Conservation (phyloP, 441 rosid species). For the Pelargonium cotyledonis region DNA sequence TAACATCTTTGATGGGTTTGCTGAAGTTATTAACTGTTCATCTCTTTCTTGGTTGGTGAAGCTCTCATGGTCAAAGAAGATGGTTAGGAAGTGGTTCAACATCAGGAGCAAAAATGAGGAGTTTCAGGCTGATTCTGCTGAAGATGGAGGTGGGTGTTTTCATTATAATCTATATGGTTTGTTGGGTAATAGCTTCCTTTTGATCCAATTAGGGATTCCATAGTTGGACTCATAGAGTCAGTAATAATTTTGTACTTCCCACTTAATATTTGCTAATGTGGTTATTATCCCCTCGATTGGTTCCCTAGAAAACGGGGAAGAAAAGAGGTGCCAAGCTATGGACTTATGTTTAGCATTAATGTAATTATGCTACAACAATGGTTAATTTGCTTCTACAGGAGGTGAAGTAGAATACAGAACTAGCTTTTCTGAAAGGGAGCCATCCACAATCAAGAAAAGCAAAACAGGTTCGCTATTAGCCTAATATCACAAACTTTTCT, state of each 20-base stretch:
- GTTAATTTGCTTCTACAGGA: conserved; percentile 41
- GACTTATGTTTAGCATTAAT: not conserved
- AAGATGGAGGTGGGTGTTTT: conserved; percentile 42
- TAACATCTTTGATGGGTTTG: not conserved
- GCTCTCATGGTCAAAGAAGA: conserved; percentile 93
- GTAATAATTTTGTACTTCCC: not conserved
- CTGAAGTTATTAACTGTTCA: not conserved
- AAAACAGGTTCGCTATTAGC: conserved; percentile 62
- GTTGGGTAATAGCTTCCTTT: not conserved
- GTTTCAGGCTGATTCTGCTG: conserved; percentile 63
- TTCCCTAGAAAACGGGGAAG: not conserved
- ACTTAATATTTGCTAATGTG: not conserved
- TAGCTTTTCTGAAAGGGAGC: conserved; percentile 84
- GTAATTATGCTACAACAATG: conserved; percentile 24
- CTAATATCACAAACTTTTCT: not conserved
- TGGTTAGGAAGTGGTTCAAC: conserved; percentile 92
- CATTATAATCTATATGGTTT: no score
- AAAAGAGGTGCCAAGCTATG: not conserved
- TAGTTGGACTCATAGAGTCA: not conserved
- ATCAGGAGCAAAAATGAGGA: conserved; percentile 81
- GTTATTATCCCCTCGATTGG: not conserved
- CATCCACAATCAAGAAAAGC: conserved; percentile 71
- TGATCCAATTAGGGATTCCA: conserved; percentile 1
- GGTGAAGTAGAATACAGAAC: conserved; percentile 62
- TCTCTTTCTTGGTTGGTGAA: conserved; percentile 10